Evolutionary conservation across 2,329 filamentous ascomycete species (phyloP), one percentile per base, ranked within the genome.

Genomic region (Beauveria bassiana): DNA sequence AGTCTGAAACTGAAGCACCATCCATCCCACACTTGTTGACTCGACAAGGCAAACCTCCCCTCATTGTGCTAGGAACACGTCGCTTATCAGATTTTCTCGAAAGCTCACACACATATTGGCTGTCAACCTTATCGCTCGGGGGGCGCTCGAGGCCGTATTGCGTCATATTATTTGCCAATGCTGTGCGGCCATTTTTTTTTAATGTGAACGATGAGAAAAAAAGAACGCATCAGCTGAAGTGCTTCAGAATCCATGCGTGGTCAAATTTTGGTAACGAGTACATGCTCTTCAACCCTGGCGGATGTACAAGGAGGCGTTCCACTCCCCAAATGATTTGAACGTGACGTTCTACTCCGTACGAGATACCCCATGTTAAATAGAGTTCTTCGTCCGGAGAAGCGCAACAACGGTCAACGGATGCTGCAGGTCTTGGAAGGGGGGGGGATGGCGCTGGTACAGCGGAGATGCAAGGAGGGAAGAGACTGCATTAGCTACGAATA

Each of bases 401-500:
- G 58, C 49, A 26, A 38, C 26, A 16, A 47, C 40, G 9, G 18
- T 10, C 26, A 16, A 47, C 40, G 9, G 18, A 10, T 18, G 20
- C 43, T 59, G 58, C 50, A 47, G 22, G 40, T 60, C 49, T 53
- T 45, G n/a, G 12, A 24, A 10, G 40, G 20, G 20, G 20, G 20
- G n/a, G 7, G n/a, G 18, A 45, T 28, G 57, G 18, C 49, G 57
- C 49, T 53, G 26, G 57, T 20, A 24, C 38, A 59, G 14, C 40
- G 47, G 18, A 49, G 34, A 59, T 42, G 46, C 34, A 50, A 52
- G 24, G 57, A 55, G 47, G 52, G 14, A 59, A 52, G 57, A 59
- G 40, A 18, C 47, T n/a, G 52, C 24, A 42, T 40, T 24, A 28
- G 20, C 24, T 12, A 38, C 16, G 26, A 3, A 16, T 16, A 42